Percentiles rank a stretch among this genome's conserved stretches.
These are phyloP conservation scores for Syzygium oleosum DNA, from an alignment of 345 rosid species.

Conservation along the genomic window DNA sequence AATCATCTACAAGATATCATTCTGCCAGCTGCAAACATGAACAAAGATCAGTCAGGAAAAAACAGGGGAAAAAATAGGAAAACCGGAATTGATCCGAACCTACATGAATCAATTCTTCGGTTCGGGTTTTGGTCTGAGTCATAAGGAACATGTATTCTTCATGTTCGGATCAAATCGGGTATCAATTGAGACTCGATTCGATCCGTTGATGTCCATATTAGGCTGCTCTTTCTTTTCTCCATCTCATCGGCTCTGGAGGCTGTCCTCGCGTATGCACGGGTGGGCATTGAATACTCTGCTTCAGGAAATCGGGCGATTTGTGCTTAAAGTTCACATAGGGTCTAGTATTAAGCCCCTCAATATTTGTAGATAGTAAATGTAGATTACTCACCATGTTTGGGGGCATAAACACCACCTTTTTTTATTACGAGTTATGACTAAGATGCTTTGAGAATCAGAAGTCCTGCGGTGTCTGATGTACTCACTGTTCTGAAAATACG, in stretches of 20 bases:
- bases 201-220: too few species aligned
- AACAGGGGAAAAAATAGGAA: background rate
- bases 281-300: background rate
- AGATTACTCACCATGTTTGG: background rate
- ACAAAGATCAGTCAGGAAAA: background rate
- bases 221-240: too few species aligned
- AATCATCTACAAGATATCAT: background rate
- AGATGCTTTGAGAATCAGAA: background rate
- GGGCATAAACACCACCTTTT: background rate
- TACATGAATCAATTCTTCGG: background rate
- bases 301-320: background rate
- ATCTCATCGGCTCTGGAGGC: background rate
- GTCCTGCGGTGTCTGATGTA: background rate
- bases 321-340: background rate
- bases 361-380: background rate
- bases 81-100: background rate
- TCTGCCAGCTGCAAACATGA: background rate
- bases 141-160: background rate
- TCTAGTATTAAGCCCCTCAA: background rate
- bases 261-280: background rate
- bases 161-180: too few species aligned
- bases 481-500: background rate
- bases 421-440: background rate
- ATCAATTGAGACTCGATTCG: too few species aligned
- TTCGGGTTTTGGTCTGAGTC: background rate